Base-by-base conservation (phyloP, 768 basidiomycete species). In the Mycena vulgaris region DNA sequence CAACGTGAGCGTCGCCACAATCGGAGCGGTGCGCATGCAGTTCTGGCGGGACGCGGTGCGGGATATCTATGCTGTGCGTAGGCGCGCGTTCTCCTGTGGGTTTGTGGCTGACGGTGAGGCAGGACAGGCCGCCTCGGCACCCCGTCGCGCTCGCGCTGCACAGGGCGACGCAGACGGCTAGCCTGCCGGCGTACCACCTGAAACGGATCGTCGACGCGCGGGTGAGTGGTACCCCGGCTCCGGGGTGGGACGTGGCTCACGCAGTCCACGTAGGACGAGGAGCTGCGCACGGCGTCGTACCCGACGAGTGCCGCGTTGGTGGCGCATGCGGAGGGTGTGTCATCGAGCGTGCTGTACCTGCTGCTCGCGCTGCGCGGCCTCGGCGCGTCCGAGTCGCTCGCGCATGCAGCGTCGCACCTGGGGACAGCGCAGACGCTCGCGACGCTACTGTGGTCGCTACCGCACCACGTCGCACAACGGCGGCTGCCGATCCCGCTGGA, bases 11-110 rank as follows among this genome's bases (percentile, higher is more conserved):
- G 92, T 92, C 67, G 77, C 88, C 39, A 84, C 87, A 42, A 89
- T 96, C 64, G 95, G 94, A n/a, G 89, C 90, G 78, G 93, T 95
- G 87, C 87, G 93, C 72, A 88, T 95, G 84, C 91, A 95, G 77
- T 96, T 95, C 78, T 96, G 95, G 95, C 88, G 89, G 74, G 94
- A 96, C 76, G 90, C 93, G 16, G 76, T 95, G 30, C 93, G 90
- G 75, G 86, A 82, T 53, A 88, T 95, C 25, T 83, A 83, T 75
- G 87, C 92, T 76, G 95, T 93, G 75, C 78, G 86, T 79, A 33
- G 19, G 19, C 52, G 31, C 28, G 31, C 21, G 3, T 28, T 33
- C 14, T 21, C 17, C 10, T 30, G 63, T 39, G 39, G 21, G 21
- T 67, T 72, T 56, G 74, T 70, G 25, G 42, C 49, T 65, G 53